Evolutionary conservation across 345 rosid genomes (phyloP), one percentile per base, ranked within the genome.

Genomic region (Anastatica hierochuntica): DNA sequence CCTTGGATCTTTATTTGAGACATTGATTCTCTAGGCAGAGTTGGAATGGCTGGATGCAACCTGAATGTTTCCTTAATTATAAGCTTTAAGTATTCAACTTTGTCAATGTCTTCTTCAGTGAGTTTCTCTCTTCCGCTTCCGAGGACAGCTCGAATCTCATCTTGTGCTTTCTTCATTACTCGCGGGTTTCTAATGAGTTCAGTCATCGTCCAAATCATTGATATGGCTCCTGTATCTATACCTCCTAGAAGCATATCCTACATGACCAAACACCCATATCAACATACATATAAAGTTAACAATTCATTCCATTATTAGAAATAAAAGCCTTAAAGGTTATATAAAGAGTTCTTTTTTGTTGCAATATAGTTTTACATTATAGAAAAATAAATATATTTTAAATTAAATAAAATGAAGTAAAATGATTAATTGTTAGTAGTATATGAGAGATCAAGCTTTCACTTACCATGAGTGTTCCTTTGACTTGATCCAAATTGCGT

Each of bases 141-240:
- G 1, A 86, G 70, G 3, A 69, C 66, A 1, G 55, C 35, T 39
- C 76, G 68, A 5, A 86, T 77, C 56, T 76, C 76, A 13, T 69
- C 44, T 37, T 75, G 70, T 8, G 64, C 80, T 43, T 83, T 81
- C 64, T 77, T 71, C 84, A 79, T 69, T 30, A 73, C 73, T 2
- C 41, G 49, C 2, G 89, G 88, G 53, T 81, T 69, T 58, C 76
- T 79, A 17, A 75, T 74, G 3, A 83, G 75, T 63, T 83, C 84
- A 10, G 89, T 57, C 48, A 83, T 46, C 23, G 79, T 81, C 88
- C 88, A 81, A 34, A 76, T 79, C 49, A 73, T 44, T 0, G 84
- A 69, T 7, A 76, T 56, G 0, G 94, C 61, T 31, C 84, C 57
- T 21, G 24, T 21, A 21, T 21, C 24, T 21, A 21, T 21, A 21